Evolutionary conservation across 2,329 filamentous ascomycete species (phyloP).

Genomic region (Colletotrichum kahawae): DNA sequence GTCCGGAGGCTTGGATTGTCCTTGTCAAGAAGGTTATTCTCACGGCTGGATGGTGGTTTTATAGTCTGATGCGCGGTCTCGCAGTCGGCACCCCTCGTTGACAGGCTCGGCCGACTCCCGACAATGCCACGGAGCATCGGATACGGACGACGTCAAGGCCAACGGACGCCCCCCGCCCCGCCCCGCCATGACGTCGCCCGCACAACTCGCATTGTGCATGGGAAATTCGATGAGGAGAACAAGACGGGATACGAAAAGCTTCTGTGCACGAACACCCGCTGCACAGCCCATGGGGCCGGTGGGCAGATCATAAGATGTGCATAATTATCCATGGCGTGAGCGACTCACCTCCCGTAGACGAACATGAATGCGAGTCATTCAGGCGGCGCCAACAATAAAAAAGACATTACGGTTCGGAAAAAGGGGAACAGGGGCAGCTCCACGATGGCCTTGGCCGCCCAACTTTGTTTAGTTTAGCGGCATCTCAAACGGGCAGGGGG

Average conservation of each 20-base stretch:
- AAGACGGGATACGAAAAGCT: not conserved
- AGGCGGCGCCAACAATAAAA: not conserved
- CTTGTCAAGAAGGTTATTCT: too few species aligned
- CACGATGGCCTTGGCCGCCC: not conserved
- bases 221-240: not conserved
- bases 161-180: too few species aligned
- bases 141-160: too few species aligned
- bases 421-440: not conserved
- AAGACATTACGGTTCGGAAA: slow-evolving; percentile 8
- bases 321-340: not conserved
- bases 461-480: not conserved
- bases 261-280: not conserved
- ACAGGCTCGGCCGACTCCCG: too few species aligned
- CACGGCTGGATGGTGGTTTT: too few species aligned
- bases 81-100: too few species aligned
- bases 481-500: not conserved
- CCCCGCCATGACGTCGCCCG: not conserved
- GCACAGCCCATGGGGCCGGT: not conserved
- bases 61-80: too few species aligned
- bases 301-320: not conserved
- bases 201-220: not conserved
- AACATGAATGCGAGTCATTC: slow-evolving; percentile 12
- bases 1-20: too few species aligned
- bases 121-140: too few species aligned
- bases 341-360: not conserved